A percentile compares a stretch with the other conserved stretches of the same genome.
phyloP scores from a whole-genome alignment of 176 grass and related monocot species.

The Phoenix roebelenii region DNA sequence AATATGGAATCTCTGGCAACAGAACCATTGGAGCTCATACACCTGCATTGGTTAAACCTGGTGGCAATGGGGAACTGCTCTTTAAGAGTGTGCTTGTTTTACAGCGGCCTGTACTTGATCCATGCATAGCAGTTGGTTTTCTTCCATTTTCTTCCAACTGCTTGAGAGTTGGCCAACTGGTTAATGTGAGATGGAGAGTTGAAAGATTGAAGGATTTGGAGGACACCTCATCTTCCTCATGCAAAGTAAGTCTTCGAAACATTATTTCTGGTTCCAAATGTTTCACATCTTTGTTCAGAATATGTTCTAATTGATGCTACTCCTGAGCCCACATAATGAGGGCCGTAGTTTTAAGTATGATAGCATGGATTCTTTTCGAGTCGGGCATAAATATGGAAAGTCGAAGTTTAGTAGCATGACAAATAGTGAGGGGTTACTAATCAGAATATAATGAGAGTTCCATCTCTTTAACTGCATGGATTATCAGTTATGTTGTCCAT shows the following conservation, averaged over 20 bases:
- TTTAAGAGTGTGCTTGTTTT: constrained; percentile 67
- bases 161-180: constrained; percentile 82
- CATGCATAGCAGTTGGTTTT: constrained; percentile 88
- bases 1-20: constrained; percentile 68
- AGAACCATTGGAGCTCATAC: constrained; percentile 75
- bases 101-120: constrained; percentile 86
- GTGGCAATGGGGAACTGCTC: constrained; percentile 36
- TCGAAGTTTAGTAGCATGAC: no score
- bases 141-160: constrained; percentile 87
- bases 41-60: constrained; percentile 41
- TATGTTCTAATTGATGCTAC: no score
- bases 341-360: no score
- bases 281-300: no score
- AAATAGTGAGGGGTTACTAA: no score
- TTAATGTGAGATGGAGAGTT: constrained; percentile 93
- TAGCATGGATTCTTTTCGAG: no score
- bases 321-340: no score
- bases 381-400: no score
- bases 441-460: no score
- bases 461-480: no score
- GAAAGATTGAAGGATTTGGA: constrained; percentile 70
- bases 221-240: constrained; percentile 26
- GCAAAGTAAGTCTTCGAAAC: constrained; percentile 42
- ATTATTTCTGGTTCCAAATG: no score
- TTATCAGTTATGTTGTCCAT: no score